Conservation (phyloP, 2,329 filamentous ascomycete genomes). For the Neocatenulostroma microsporum region DNA sequence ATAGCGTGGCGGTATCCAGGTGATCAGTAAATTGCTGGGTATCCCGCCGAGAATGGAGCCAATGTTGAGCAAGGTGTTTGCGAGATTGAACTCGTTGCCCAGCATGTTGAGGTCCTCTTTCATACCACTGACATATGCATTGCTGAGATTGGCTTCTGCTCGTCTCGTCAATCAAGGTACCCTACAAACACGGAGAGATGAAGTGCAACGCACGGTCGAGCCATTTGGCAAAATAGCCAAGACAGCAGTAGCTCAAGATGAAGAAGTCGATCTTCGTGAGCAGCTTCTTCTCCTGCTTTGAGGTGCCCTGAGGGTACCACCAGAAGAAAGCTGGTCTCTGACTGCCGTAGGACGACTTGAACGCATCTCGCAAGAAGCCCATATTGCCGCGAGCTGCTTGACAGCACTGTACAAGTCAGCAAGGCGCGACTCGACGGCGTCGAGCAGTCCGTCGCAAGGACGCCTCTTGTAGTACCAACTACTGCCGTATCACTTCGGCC, state of each 20-base stretch:
- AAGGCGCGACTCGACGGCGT: too few species aligned
- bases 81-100: slow-evolving; percentile 33
- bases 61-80: slow-evolving; percentile 10
- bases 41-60: slow-evolving; percentile 34
- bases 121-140: slow-evolving; percentile 39
- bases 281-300: slow-evolving; percentile 11
- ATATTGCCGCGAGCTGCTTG: slow-evolving; percentile 4
- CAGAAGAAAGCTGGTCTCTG: slow-evolving; percentile 14
- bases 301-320: slow-evolving; percentile 14
- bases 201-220: slow-evolving; percentile 9
- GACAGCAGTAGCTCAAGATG: slow-evolving; percentile 13
- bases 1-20: slow-evolving; percentile 19
- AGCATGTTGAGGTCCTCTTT: slow-evolving; percentile 32
- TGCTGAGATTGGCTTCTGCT: slow-evolving; percentile 33
- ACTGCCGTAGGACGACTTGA: slow-evolving; percentile 11
- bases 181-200: not conserved
- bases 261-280: slow-evolving; percentile 16
- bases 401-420: too few species aligned
- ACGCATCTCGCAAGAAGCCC: slow-evolving; percentile 9
- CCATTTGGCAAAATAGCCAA: slow-evolving; percentile 15
- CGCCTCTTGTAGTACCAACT: too few species aligned
- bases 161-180: not conserved
- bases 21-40: slow-evolving; percentile 32
- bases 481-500: too few species aligned
- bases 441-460: too few species aligned